Evolutionary conservation across 2,329 filamentous ascomycete genomes (phyloP).

Genomic region (Didymella pomorum): DNA sequence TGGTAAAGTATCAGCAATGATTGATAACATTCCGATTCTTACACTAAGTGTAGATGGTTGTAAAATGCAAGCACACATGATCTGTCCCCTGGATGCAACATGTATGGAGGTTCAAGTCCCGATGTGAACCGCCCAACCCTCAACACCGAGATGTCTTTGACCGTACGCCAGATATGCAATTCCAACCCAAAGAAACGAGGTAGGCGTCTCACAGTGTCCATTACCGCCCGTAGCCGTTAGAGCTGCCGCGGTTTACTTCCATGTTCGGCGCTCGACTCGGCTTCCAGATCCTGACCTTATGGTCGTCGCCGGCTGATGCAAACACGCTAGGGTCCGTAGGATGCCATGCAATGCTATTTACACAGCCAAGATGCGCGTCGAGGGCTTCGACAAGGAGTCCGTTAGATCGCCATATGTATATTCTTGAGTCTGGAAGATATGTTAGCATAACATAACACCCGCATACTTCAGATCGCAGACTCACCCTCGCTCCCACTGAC

Average conservation of each 20-base stretch:
- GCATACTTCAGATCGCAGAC: slow-evolving; percentile 22
- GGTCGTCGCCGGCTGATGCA: slow-evolving; percentile 90
- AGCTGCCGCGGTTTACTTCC: slow-evolving; percentile 15
- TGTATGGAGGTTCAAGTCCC: neutral
- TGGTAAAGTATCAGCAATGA: neutral
- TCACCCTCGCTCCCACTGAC: slow-evolving; percentile 89
- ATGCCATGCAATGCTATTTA: slow-evolving; percentile 91
- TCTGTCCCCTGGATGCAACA: slow-evolving; percentile 15
- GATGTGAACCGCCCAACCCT: neutral
- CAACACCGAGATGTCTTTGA: slow-evolving; percentile 4
- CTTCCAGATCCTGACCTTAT: slow-evolving; percentile 78
- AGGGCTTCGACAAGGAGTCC: slow-evolving; percentile 79
- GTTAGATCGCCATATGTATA: slow-evolving; percentile 92
- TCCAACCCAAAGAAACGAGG: neutral
- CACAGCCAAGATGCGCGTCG: slow-evolving; percentile 77
- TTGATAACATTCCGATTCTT: slow-evolving; percentile 3
- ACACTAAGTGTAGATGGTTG: slow-evolving; percentile 10
- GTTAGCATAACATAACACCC: neutral
- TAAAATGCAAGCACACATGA: slow-evolving; percentile 15
- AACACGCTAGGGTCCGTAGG: slow-evolving; percentile 83
- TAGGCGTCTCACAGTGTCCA: neutral
- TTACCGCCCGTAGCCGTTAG: slow-evolving; percentile 36
- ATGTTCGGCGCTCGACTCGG: slow-evolving; percentile 28
- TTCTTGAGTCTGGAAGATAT: slow-evolving; percentile 63
- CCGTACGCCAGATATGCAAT: slow-evolving; percentile 18